Conservation (phyloP, 2,329 filamentous ascomycete species). For the Myotisia sp. region DNA sequence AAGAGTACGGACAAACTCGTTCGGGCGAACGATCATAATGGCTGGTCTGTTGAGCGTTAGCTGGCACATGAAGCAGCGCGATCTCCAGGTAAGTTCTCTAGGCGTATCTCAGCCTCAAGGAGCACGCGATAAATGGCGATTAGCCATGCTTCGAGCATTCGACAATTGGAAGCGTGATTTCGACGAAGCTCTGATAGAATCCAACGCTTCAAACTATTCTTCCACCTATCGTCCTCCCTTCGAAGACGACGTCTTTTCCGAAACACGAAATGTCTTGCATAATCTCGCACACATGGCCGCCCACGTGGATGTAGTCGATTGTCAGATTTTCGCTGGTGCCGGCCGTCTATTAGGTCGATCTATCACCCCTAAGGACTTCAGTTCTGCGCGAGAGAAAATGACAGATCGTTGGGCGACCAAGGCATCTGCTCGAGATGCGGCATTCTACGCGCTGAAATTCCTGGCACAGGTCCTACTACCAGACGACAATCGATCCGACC, state of each 20-base stretch:
- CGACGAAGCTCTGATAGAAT: constrained; percentile 59
- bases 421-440: constrained; percentile 75
- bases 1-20: constrained; percentile 77
- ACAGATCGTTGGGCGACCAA: constrained; percentile 79
- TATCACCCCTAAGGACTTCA: constrained; percentile 70
- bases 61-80: constrained; percentile 95
- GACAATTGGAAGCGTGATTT: constrained; percentile 91
- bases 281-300: constrained; percentile 95
- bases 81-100: constrained; percentile 78
- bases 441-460: constrained; percentile 83
- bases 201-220: constrained; percentile 15
- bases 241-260: constrained; percentile 60
- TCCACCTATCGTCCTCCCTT: constrained; percentile 17
- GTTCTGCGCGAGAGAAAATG: constrained; percentile 66
- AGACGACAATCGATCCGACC: constrained; percentile 16
- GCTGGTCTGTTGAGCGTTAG: constrained; percentile 82
- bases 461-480: constrained; percentile 68
- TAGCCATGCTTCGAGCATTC: constrained; percentile 70
- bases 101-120: constrained; percentile 68
- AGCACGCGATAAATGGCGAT: constrained; percentile 80
- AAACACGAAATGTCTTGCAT: constrained; percentile 77
- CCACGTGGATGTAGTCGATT: constrained; percentile 94
- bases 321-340: constrained; percentile 86
- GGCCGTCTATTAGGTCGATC: constrained; percentile 70
- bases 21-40: constrained; percentile 88